phyloP scores from a whole-genome alignment of 2,329 filamentous ascomycete species.

The Fusarium irregulare region DNA sequence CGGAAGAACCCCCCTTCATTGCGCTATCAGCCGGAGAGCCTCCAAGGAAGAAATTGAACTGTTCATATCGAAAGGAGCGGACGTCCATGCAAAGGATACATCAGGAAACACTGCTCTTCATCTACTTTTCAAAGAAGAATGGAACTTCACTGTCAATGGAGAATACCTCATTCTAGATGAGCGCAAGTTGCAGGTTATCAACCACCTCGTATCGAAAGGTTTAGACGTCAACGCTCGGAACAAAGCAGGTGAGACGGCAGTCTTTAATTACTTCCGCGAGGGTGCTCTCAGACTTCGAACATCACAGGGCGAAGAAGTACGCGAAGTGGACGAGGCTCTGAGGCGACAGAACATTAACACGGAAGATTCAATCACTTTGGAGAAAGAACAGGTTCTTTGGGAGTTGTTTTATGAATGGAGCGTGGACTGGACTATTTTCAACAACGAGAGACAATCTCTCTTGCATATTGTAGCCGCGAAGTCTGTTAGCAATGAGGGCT shows the following conservation, averaged over 20 bases:
- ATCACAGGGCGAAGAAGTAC: neutral
- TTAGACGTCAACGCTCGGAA: neutral
- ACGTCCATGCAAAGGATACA: neutral
- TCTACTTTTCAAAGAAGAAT: neutral
- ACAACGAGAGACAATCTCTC: neutral
- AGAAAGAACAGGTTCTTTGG: neutral
- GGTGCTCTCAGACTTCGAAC: neutral
- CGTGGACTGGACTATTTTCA: neutral
- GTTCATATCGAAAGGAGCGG: neutral
- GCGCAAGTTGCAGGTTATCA: accelerated
- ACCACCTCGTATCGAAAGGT: neutral
- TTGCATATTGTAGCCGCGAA: neutral
- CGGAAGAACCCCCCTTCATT: neutral
- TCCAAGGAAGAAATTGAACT: neutral
- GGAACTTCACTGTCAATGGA: accelerated
- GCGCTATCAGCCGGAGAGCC: neutral
- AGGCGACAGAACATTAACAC: too few relatives aligned
- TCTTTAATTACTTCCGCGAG: neutral
- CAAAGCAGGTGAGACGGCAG: neutral
- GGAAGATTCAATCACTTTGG: too few relatives aligned
- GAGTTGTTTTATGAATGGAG: neutral
- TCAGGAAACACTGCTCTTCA: neutral
- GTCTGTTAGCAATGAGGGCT: accelerated
- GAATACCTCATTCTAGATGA: neutral
- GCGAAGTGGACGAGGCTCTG: too few relatives aligned